These are phyloP conservation scores for Diospyros kaki DNA, from an alignment of 148 eudicot genomes.

Conservation along the genomic window DNA sequence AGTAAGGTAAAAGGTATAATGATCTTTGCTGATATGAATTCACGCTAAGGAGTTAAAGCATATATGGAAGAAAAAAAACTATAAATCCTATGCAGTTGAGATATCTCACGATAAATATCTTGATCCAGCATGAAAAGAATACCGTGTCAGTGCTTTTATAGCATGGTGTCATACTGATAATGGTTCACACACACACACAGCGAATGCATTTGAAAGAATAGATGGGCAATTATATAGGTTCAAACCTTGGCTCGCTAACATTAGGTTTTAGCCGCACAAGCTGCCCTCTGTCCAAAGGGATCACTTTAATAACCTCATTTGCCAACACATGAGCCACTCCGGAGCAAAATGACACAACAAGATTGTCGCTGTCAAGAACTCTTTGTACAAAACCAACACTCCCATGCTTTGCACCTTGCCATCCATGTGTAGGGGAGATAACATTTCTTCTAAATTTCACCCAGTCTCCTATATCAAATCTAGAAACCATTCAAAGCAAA, in stretches of 20 bases:
- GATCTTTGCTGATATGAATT: not conserved
- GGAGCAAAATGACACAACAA: conserved; percentile 76
- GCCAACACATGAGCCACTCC: conserved; percentile 69
- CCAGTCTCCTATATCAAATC: conserved; percentile 84
- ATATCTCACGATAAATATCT: not conserved
- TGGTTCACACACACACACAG: not conserved
- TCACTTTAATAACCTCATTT: conserved; percentile 77
- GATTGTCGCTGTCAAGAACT: conserved; percentile 70
- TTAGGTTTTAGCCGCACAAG: conserved; percentile 73
- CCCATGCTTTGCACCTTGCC: conserved; percentile 80
- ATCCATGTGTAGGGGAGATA: conserved; percentile 60
- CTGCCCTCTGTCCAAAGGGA: conserved; percentile 90
- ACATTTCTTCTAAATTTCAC: conserved; percentile 71
- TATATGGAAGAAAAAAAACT: not conserved
- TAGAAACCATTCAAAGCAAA: conserved; percentile 20
- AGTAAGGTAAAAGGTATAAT: not conserved
- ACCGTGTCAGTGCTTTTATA: not conserved
- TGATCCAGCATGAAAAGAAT: not conserved
- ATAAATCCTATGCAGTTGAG: too few species aligned
- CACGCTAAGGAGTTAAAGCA: not conserved
- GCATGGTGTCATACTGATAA: too few species aligned
- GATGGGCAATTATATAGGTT: not conserved
- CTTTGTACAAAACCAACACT: conserved; percentile 90
- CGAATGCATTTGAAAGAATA: not conserved
- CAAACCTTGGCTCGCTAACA: conserved; percentile 82